Percentiles rank a stretch among this genome's conserved stretches.
phyloP scores from a whole-genome alignment of 345 rosid genomes.

The Salix brachista region DNA sequence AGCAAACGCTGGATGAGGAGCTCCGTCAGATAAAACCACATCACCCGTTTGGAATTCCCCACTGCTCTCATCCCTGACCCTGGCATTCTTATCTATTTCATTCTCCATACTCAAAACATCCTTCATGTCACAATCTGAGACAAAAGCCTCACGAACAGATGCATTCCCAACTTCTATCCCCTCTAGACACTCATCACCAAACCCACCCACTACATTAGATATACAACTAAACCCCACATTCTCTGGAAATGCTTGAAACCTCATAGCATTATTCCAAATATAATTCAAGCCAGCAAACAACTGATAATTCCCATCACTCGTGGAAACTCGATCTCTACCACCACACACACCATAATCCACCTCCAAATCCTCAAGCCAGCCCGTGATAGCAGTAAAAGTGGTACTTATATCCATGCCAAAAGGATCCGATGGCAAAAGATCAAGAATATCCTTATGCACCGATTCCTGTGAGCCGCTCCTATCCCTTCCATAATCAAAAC shows the following conservation, averaged over 20 bases:
- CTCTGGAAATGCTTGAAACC: constrained; percentile 52
- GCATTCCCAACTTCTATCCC: constrained; percentile 25
- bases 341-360: constrained; percentile 46
- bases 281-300: constrained; percentile 74
- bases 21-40: constrained; percentile 22
- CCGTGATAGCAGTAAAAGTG: constrained; percentile 73
- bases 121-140: constrained; percentile 32
- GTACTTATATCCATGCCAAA: constrained; percentile 84
- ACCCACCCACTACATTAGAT: constrained; percentile 26
- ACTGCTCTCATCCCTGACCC: constrained; percentile 20
- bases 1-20: constrained; percentile 51
- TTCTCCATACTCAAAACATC: constrained; percentile 29
- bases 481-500: constrained; percentile 62
- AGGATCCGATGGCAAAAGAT: constrained; percentile 89
- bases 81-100: constrained; percentile 10
- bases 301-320: constrained; percentile 45
- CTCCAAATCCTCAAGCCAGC: constrained; percentile 91
- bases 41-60: constrained; percentile 20
- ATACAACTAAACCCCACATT: constrained; percentile 25
- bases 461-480: constrained; percentile 58
- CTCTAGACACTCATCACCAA: constrained; percentile 22
- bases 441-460: constrained; percentile 69
- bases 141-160: constrained; percentile 15
- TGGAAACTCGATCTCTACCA: constrained; percentile 37
- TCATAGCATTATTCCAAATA: constrained; percentile 76